Evolutionary conservation across 164 flowering plant species (phyloP), one percentile per base, ranked within the genome.

Genomic region (Kalanchoe fedtschenkoi): DNA sequence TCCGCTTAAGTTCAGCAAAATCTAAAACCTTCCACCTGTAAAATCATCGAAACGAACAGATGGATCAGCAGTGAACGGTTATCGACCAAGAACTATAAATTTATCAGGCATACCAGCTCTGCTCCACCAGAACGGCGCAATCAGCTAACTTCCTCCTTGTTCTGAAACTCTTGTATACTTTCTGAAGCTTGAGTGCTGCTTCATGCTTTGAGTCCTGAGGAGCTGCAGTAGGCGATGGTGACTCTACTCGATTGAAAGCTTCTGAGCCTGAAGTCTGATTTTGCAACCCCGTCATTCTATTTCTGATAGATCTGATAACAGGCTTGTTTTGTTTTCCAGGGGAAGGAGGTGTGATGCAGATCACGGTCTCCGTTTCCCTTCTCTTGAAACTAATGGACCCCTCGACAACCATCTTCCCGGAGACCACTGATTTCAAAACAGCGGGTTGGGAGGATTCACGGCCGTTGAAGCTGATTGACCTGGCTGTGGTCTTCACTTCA

Each of bases 11-110:
- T 10, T 61, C 70, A 1, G 66, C 70, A 62, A 63, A 62, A 30
- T 70, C 67, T 42, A 70, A 51, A 0, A 55, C 59, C 63, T 66
- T 70, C 73, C 73, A 70, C 67, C 73, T 70, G 19, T 32, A 44
- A 43, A 32, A n/a, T 30, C 19, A 41, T 11, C 21, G 30, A 42
- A 42, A 21, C 7, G 43, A 42, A 42, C 2, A 21, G 30, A 8
- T 14, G 17, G 19, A 10, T 62, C 44, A 44, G 9, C n/a, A 29
- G 17, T 5, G n/a, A 21, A 33, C 9, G 2, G 6, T 17, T 8
- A 58, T 3, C 10, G 24, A 34, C 13, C 5, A 34, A 33, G 42
- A 19, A 34, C 38, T 3, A 34, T 6, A 30, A 22, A 16, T 13
- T 4, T 15, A 34, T 17, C 4, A 2, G 5, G 1, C 60, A 33